Evolutionary conservation across 208 protist species (phyloP).

Genomic region (Acanthamoeba triangularis): DNA sequence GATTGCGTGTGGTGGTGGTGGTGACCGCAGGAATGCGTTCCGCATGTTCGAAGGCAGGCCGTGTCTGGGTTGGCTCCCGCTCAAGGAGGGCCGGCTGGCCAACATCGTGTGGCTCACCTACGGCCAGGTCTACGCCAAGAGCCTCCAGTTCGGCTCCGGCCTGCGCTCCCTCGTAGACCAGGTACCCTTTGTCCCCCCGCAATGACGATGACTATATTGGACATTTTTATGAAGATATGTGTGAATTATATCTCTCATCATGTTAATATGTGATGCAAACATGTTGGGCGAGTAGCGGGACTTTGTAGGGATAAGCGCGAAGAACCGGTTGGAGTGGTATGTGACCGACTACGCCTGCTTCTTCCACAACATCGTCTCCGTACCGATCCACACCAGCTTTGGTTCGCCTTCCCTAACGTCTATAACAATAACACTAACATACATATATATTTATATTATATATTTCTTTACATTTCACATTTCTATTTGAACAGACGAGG

Average conservation of each 20-base stretch:
- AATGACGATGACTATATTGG: neutral
- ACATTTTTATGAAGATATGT: neutral
- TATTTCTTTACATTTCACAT: neutral
- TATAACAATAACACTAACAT: no score
- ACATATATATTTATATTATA: neutral
- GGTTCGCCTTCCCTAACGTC: no score
- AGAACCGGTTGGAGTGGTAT: slow-evolving; percentile 46
- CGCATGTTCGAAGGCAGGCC: neutral
- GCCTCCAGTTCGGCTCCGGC: slow-evolving; percentile 40
- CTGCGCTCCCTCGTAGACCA: neutral
- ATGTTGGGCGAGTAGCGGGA: neutral
- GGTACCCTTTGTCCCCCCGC: neutral
- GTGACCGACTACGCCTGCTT: slow-evolving; percentile 64
- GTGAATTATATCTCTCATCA: no score
- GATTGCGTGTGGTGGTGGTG: neutral
- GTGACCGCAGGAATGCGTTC: neutral
- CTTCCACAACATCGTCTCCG: slow-evolving; percentile 46
- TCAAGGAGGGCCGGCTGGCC: neutral
- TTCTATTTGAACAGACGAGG: neutral
- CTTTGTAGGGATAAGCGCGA: slow-evolving; percentile 17
- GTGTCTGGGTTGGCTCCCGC: slow-evolving; percentile 28
- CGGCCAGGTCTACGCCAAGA: slow-evolving; percentile 12
- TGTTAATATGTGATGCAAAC: no score
- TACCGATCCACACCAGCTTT: slow-evolving; percentile 49
- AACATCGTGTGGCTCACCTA: slow-evolving; percentile 63